Conservation (phyloP, 495 filamentous ascomycete genomes). For the Cudoniella acicularis region DNA sequence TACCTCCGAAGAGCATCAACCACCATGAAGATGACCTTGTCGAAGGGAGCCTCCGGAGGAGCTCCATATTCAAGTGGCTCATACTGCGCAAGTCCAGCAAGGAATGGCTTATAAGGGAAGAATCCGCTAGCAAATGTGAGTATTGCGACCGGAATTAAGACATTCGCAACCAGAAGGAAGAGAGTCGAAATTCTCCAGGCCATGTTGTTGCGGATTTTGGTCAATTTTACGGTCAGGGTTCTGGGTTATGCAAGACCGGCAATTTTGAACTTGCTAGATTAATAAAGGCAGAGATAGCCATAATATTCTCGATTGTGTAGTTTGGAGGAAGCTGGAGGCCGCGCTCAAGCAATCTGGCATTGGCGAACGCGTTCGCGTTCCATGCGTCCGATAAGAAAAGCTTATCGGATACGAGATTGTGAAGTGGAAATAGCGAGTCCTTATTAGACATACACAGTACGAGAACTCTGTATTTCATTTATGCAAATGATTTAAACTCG, state of each 20-base stretch:
- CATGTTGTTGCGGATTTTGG: constrained; percentile 16
- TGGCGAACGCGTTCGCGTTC: constrained; percentile 12
- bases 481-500: too few relatives aligned
- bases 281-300: constrained; percentile 5
- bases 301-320: neutral
- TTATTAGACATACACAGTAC: too few relatives aligned
- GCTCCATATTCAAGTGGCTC: constrained; percentile 43
- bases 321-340: neutral
- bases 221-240: neutral
- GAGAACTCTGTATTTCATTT: too few relatives aligned
- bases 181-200: constrained; percentile 8
- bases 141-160: constrained; percentile 73
- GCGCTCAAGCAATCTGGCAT: constrained; percentile 20
- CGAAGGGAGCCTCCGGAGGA: constrained; percentile 64
- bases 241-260: neutral
- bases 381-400: constrained; percentile 19
- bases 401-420: constrained; percentile 12
- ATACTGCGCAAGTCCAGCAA: constrained; percentile 75
- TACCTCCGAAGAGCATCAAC: constrained; percentile 92
- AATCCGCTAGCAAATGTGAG: constrained; percentile 86
- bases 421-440: too few relatives aligned
- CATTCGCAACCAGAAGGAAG: constrained; percentile 61
- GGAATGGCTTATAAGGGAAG: constrained; percentile 94
- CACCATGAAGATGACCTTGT: constrained; percentile 95
- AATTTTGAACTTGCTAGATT: neutral